phyloP scores from a whole-genome alignment of 208 protist genomes.

The Crithidia expoeki region DNA sequence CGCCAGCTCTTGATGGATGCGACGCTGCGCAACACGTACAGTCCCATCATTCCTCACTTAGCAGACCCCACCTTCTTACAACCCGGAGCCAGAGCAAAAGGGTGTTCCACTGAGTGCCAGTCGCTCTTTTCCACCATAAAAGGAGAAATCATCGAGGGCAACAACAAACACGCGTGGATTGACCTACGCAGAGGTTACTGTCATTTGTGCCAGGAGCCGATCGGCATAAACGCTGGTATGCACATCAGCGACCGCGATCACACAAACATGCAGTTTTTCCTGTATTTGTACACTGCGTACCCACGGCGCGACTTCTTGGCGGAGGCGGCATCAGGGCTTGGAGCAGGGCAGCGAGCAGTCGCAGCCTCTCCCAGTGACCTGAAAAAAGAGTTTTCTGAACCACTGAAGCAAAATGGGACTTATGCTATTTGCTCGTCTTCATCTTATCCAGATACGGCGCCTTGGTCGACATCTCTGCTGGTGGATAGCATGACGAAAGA shows the following conservation, averaged over 20 bases:
- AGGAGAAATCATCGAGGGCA: conserved; percentile 69
- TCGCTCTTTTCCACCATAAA: conserved; percentile 27
- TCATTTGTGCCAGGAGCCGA: conserved; percentile 83
- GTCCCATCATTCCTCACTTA: not conserved
- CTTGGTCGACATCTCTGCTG: no score
- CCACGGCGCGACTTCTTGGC: conserved; percentile 42
- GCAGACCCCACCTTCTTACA: not conserved
- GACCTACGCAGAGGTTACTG: conserved; percentile 70
- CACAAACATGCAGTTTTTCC: conserved; percentile 82
- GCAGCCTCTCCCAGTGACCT: not conserved
- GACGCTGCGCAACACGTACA: not conserved
- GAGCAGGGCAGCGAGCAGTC: conserved; percentile 8
- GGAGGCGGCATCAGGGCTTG: conserved; percentile 5
- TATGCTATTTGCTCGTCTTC: no score
- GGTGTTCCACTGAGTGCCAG: conserved; percentile 40
- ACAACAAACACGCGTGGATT: conserved; percentile 83
- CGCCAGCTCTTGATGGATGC: not conserved
- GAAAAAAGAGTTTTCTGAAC: no score
- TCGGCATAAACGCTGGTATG: conserved; percentile 55
- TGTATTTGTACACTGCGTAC: conserved; percentile 76
- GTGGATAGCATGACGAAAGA: no score
- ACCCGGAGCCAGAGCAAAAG: conserved; percentile 20
- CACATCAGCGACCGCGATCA: conserved; percentile 85
- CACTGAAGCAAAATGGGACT: no score
- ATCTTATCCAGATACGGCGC: no score